phyloP scores from a whole-genome alignment of 331 rosid species.

The Acacia concinna region DNA sequence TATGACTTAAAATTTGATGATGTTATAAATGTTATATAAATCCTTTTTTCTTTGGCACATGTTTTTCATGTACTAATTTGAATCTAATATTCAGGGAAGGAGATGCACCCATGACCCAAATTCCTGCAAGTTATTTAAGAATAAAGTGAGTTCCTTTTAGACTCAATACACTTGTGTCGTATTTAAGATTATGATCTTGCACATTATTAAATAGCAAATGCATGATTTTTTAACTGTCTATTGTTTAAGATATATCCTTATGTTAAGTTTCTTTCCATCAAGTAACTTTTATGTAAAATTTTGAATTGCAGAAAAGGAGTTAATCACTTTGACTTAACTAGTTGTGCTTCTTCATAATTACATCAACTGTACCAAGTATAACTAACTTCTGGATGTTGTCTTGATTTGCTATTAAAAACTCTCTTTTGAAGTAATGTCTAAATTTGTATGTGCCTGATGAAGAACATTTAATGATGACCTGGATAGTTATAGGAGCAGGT shows the following conservation, averaged over 20 bases:
- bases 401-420: neutral
- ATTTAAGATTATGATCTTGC: neutral
- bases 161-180: neutral
- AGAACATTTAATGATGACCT: neutral
- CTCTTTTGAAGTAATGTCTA: neutral
- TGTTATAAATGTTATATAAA: neutral
- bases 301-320: too few species aligned
- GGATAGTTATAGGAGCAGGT: neutral
- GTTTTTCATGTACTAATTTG: slow-evolving; percentile 23
- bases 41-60: neutral
- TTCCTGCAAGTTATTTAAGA: slow-evolving; percentile 56
- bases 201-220: too few species aligned
- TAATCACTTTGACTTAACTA: neutral
- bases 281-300: too few species aligned
- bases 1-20: slow-evolving; percentile 2
- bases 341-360: neutral
- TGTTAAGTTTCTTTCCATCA: neutral
- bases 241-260: slow-evolving; percentile 7
- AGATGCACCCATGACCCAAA: slow-evolving; percentile 57
- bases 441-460: neutral
- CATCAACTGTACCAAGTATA: slow-evolving; percentile 8
- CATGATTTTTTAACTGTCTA: neutral
- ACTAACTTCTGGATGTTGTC: neutral
- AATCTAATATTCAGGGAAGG: slow-evolving; percentile 63
- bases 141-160: slow-evolving; percentile 60